Conservation (phyloP, 352 stramenopile genomes). For the Globisporangium rhizosaccharum region DNA sequence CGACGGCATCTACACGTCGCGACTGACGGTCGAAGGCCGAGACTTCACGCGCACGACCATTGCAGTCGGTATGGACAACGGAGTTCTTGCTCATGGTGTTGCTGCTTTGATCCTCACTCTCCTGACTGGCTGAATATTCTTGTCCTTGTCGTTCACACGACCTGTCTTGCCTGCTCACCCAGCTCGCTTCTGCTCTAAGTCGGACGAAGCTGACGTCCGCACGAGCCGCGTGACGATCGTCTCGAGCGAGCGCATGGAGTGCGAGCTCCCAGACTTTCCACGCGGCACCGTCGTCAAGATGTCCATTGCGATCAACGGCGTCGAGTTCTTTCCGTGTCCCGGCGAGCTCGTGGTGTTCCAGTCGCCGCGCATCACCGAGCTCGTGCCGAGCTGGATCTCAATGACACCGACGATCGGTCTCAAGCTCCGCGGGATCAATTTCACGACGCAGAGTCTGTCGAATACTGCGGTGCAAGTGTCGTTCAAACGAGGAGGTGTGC, state of each 20-base stretch:
- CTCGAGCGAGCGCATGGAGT: constrained; percentile 47
- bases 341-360: constrained; percentile 56
- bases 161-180: too few species aligned
- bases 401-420: constrained; percentile 21
- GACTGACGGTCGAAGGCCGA: constrained; percentile 40
- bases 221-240: constrained; percentile 28
- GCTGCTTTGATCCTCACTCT: not conserved
- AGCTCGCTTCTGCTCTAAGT: constrained; percentile 40
- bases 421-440: constrained; percentile 51
- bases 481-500: constrained; percentile 24
- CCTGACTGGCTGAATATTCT: not conserved
- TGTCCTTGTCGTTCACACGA: not conserved
- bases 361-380: constrained; percentile 39
- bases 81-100: not conserved
- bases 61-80: constrained; percentile 31
- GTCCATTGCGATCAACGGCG: constrained; percentile 55
- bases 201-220: constrained; percentile 27
- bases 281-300: constrained; percentile 41
- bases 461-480: constrained; percentile 30
- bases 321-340: constrained; percentile 50
- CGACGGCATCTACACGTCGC: constrained; percentile 61
- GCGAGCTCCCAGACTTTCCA: constrained; percentile 53
- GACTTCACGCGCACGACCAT: constrained; percentile 50
- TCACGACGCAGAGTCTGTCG: constrained; percentile 25
- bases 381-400: constrained; percentile 58